Evolutionary conservation across 2,329 filamentous ascomycete genomes (phyloP), one percentile per base, ranked within the genome.

Genomic region (Colletotrichum eremochloae): DNA sequence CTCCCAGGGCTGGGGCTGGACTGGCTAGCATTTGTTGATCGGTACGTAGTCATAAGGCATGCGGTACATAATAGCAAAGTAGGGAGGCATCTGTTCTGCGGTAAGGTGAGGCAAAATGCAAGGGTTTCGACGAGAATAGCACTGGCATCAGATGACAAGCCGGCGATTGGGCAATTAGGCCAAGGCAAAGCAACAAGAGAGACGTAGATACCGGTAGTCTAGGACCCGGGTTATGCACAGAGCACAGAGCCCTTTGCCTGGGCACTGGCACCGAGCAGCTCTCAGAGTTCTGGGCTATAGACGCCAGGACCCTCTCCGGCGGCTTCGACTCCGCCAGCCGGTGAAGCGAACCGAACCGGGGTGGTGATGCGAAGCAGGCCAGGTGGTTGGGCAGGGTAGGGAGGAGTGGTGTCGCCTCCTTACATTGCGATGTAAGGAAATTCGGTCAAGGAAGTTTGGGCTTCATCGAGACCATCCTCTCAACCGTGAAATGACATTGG

Each of bases 261-360:
- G 58, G 63, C 63, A 36, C n/a, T 53, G 18, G 67, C 62, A 20
- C 38, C 31, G 40, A 29, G 29, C 62, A 55, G 40, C 52, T 52
- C 46, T 50, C 48, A 46, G 52, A 50, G n/a, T 48, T 64, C 46
- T 48, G 53, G 48, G 67, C 66, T 61, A 72, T 24, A 31, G 40
- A 44, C 70, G 70, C 70, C 70, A 58, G 70, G 69, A 42, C 70
- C 66, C 70, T 72, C 66, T 53, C 60, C 60, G 70, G 60, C 70
- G 67, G 70, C 70, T 65, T 72, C 69, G 31, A 70, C 70, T 72
- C 70, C 70, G 70, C 70, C 70, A 70, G 67, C 70, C 70, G 70
- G 70, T 72, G 70, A 72, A 65, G 70, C 70, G 61, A 72, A 70
- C 56, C 66, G 66, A 46, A 55, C 69, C 60, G 55, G 66, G 69